These are phyloP conservation scores for Anisodus acutangulus DNA, from an alignment of 257 asterid species.

Conservation along the genomic window DNA sequence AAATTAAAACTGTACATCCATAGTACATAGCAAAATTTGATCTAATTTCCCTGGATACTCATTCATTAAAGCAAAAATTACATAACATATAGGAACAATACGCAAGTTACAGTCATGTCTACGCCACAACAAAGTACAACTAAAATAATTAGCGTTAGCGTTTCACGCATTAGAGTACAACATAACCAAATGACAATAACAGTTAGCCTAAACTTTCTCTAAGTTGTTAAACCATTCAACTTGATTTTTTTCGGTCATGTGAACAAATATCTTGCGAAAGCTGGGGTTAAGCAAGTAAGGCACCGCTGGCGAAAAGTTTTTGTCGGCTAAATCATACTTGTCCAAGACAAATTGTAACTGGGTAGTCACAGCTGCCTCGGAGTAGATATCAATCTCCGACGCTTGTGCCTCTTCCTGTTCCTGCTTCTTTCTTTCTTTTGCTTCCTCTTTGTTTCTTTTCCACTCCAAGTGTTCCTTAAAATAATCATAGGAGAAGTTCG, in stretches of 20 bases:
- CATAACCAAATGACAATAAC: too few relatives aligned
- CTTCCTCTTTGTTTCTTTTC: neutral
- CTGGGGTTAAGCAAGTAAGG: neutral
- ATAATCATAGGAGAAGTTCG: neutral
- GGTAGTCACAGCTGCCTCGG: neutral
- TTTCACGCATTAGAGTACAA: too few relatives aligned
- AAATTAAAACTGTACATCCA: neutral
- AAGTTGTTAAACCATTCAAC: neutral
- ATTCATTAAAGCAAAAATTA: neutral
- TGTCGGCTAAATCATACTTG: neutral
- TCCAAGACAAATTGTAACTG: neutral
- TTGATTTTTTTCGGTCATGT: neutral
- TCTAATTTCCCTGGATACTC: neutral
- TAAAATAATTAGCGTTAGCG: too few relatives aligned
- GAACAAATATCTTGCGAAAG: neutral
- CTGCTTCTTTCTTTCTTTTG: neutral
- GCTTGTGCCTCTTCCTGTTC: neutral
- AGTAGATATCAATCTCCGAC: neutral
- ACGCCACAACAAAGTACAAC: too few relatives aligned
- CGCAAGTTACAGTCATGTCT: neutral
- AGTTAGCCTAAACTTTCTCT: neutral
- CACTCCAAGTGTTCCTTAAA: neutral
- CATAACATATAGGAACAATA: neutral
- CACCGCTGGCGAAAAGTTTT: fast-evolving
- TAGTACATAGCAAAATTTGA: too few relatives aligned